Base-by-base conservation (phyloP, 2,329 filamentous ascomycete species). In the Incumbomyces lentus region DNA sequence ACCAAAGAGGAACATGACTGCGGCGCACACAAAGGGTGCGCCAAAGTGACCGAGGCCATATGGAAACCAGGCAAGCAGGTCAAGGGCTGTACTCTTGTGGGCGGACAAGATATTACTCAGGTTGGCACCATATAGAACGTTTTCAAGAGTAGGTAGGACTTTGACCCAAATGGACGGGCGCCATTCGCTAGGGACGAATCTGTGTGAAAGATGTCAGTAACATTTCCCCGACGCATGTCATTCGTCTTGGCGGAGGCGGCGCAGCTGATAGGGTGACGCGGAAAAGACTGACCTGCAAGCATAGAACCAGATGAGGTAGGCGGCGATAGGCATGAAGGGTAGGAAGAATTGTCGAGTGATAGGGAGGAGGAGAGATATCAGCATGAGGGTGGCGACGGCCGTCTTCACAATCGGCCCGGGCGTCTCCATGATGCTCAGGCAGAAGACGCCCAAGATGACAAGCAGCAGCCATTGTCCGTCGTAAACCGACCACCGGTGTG, bases 161-260 rank as follows among this genome's bases (percentile, higher is more conserved):
- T 89, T 87, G 55, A 95, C 90, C 86, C 88, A 95, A 59, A 95
- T 95, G 52, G 87, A 84, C 49, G 89, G 89, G 56, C 90, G 81
- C 70, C 88, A 92, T 61, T 90, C 84, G 56, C 81, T 78, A 32
- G 87, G 84, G 57, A 95, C 89, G 68, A 94, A 95, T 61, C 88
- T 94, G 60, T 94, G 60, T 10, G 49, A 22, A 17, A 26, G 10
- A 36, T 18, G 33, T 55, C 41, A 55, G 49, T 41, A 14, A 19
- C 17, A 33, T 44, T 31, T 33, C 30, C 11, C 19, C 11, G 31
- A 39, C 14, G 33, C 26, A 34, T 16, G 14, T 8, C 29, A 22
- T 18, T 4, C 13, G 30, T n/a, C 39, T 42, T 36, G 48, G 44
- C 43, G 30, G 18, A 45, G 26, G 34, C 29, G 26, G 22, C 12